Percentiles rank a stretch among this genome's conserved stretches.
Evolutionary conservation across 768 basidiomycete genomes (phyloP).

Genomic region (Boletus huronensis): DNA sequence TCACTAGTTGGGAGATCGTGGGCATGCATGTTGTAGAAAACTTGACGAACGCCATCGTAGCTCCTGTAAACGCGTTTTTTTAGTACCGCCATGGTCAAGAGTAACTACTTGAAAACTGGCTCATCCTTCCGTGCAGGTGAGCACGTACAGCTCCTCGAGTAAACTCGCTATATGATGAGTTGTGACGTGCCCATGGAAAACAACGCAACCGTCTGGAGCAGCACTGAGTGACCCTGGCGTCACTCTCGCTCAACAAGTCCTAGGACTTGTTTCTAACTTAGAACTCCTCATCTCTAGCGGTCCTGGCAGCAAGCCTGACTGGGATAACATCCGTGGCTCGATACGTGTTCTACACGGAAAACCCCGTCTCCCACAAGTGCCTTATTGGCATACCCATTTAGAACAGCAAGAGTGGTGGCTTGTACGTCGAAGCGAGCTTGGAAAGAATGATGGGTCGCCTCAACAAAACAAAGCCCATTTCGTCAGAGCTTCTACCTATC

Average conservation of each 20-base stretch:
- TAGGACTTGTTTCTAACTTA: conserved; percentile 7
- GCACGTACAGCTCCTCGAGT: neutral
- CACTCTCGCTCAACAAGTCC: conserved; percentile 6
- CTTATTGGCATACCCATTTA: neutral
- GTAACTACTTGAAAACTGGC: conserved; percentile 12
- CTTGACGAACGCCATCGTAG: conserved; percentile 11
- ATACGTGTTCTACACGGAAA: neutral
- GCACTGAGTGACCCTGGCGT: conserved; percentile 12
- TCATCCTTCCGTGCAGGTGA: neutral
- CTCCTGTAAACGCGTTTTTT: conserved; percentile 11
- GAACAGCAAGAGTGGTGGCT: conserved; percentile 11
- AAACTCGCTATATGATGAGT: neutral
- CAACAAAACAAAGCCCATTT: conserved; percentile 14
- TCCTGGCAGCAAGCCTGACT: conserved; percentile 12
- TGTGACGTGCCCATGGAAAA: neutral
- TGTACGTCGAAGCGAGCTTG: conserved; percentile 16
- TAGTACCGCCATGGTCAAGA: conserved; percentile 9
- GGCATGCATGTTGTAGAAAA: conserved; percentile 16
- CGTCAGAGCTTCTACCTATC: conserved; percentile 12
- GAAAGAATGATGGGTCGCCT: conserved; percentile 11
- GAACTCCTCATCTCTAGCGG: conserved; percentile 13
- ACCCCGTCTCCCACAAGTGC: too few species aligned
- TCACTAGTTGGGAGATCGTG: conserved; percentile 9
- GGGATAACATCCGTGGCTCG: conserved; percentile 13
- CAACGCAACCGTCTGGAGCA: conserved; percentile 8